Percentiles rank a stretch among this genome's conserved stretches.
Conservation (phyloP, 2,329 filamentous ascomycete species). For the Helminthosporium solani region DNA sequence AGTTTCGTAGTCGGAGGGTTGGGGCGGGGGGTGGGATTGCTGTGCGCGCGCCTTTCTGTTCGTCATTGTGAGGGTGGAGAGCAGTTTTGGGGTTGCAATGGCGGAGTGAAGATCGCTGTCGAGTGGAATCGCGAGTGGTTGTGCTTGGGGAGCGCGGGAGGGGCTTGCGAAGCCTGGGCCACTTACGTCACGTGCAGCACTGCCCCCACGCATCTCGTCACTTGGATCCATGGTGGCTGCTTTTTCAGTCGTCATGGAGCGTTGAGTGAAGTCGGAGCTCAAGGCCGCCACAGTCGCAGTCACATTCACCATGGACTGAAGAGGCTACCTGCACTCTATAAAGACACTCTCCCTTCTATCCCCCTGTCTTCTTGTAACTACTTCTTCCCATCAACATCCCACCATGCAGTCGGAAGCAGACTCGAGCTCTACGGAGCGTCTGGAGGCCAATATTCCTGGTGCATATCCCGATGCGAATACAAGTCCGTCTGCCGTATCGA, state of each 20-base stretch:
- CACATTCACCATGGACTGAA: neutral
- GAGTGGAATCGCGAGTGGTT: neutral
- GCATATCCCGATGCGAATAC: conserved; percentile 45
- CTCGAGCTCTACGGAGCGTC: conserved; percentile 28
- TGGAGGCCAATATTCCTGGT: conserved; percentile 51
- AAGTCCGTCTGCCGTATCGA: conserved; percentile 29
- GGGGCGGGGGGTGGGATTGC: conserved; percentile 39
- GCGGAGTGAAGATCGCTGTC: no score
- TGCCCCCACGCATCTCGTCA: neutral
- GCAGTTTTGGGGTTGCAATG: no score
- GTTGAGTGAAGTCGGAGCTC: neutral
- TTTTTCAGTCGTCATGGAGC: neutral
- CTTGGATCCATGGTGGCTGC: neutral
- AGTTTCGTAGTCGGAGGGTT: conserved; percentile 57
- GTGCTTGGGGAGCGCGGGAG: neutral
- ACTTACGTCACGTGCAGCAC: neutral
- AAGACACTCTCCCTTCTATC: no score
- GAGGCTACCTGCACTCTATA: no score
- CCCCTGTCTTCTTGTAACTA: no score
- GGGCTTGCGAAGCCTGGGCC: no score
- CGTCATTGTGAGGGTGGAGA: conserved; percentile 21
- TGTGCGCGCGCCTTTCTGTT: conserved; percentile 35
- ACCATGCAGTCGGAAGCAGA: conserved; percentile 28
- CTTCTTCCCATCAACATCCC: conserved; percentile 11
- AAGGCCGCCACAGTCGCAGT: neutral